Conservation (phyloP, 306 rosid genomes). For the Cajanus cajan region DNA sequence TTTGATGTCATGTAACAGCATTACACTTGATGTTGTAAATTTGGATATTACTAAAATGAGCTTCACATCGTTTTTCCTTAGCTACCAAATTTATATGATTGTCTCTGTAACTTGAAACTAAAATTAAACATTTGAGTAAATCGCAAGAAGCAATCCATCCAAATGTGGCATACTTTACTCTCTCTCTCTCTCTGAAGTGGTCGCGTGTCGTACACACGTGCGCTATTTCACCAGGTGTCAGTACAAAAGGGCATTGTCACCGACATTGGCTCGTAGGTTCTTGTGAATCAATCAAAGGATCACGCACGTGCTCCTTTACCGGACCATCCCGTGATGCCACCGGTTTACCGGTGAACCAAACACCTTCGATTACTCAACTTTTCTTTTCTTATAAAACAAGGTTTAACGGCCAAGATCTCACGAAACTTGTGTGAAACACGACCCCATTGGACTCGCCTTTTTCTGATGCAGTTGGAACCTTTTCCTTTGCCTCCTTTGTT, state of each 20-base stretch:
- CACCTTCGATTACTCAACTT: conserved; percentile 13
- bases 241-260: conserved; percentile 26
- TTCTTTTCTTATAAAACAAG: background rate
- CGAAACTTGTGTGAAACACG: conserved; percentile 1
- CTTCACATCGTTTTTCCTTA: background rate
- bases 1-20: background rate
- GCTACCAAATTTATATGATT: background rate
- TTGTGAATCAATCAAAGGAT: background rate
- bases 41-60: too few relatives aligned
- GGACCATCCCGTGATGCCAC: conserved; percentile 45
- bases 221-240: conserved; percentile 13
- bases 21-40: background rate
- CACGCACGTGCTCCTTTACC: conserved; percentile 69
- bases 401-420: conserved; percentile 50
- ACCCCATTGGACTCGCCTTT: background rate
- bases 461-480: conserved; percentile 36
- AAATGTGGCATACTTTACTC: background rate
- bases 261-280: conserved; percentile 24
- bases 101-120: background rate
- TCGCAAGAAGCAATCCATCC: background rate
- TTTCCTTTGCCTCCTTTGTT: conserved; percentile 24
- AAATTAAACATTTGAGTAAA: background rate
- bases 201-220: conserved; percentile 49
- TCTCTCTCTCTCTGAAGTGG: background rate
- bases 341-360: conserved; percentile 42